Base-by-base conservation (phyloP, 257 asterid species). In the Catharanthus roseus region DNA sequence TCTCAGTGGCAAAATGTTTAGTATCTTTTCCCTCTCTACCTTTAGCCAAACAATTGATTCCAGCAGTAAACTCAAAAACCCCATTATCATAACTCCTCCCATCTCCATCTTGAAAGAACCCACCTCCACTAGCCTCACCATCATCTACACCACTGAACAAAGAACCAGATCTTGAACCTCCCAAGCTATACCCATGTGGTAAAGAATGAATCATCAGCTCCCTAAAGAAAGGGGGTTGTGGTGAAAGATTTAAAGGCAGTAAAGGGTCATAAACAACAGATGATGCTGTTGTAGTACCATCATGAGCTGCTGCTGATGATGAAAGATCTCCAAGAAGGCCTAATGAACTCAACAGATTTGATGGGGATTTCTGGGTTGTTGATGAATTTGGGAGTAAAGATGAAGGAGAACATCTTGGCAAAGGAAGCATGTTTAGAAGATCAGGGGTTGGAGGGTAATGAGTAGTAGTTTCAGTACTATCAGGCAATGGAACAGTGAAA, bases 131-230 rank as follows among this genome's bases (percentile, higher is more conserved):
- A 2, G 68, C 79, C 55, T 89, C 96, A 61, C 87, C 81, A 58
- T 87, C 93, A 54, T 85, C 97, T 33, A 82, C 78, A 18, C 86
- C 95, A 69, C 78, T 78, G 67, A 90, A 90, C 76, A 93, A 73
- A 7, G 85, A 77, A 6, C 80, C 85, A 72, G 66, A 68, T 60
- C 83, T 69, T 78, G 77, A 66, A 60, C 79, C 82, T 63, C 83
- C 82, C 47, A 81, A 61, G 47, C 80, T 71, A 53, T 82, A 81
- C 1, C 86, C 93, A 68, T 85, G 75, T 0, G 96, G 92, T 23
- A 92, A 68, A 68, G 96, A 78, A 31, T 89, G 92, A 47, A 93
- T 85, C n/a, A 93, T 85, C 62, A 93, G 71, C 80, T 93, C 99
- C 65, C 91, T 84, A 69, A 89, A 26, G 71, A 87, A 69, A 8